Percentiles rank a stretch among this genome's conserved stretches.
Conservation (phyloP, 179 eudicot genomes). For the Beta lomatogona region DNA sequence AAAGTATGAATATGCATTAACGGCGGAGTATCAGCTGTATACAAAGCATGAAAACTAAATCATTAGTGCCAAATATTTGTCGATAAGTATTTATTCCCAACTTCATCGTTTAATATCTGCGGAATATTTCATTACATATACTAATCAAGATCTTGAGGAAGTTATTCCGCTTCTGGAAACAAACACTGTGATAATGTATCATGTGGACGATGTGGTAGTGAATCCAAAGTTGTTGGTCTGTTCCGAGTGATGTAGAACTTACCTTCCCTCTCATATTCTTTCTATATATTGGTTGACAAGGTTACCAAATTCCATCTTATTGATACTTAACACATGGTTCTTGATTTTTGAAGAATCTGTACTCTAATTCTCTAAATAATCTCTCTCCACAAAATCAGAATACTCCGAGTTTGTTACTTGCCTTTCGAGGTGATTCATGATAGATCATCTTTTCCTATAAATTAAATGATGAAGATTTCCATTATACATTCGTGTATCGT, state of each 20-base stretch:
- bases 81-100: background rate
- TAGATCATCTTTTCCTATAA: background rate
- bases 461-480: too few species aligned
- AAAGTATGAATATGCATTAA: too few species aligned
- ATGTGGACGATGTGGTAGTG: background rate
- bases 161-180: slow-evolving; percentile 17
- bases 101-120: background rate
- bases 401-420: background rate
- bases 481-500: too few species aligned
- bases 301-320: slow-evolving; percentile 6
- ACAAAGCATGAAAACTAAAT: background rate
- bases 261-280: slow-evolving; percentile 4
- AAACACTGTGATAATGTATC: slow-evolving; percentile 4
- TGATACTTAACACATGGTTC: slow-evolving; percentile 10
- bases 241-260: slow-evolving; percentile 9
- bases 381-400: background rate
- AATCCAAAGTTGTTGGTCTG: slow-evolving; percentile 3
- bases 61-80: background rate
- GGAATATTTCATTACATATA: background rate
- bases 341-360: background rate
- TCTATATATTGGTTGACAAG: slow-evolving; percentile 4
- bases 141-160: background rate
- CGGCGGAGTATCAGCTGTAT: background rate
- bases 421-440: slow-evolving; percentile 5
- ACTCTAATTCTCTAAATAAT: background rate